Evolutionary conservation across 768 basidiomycete genomes (phyloP), one percentile per base, ranked within the genome.

Genomic region (Daedaleopsis sinensis): DNA sequence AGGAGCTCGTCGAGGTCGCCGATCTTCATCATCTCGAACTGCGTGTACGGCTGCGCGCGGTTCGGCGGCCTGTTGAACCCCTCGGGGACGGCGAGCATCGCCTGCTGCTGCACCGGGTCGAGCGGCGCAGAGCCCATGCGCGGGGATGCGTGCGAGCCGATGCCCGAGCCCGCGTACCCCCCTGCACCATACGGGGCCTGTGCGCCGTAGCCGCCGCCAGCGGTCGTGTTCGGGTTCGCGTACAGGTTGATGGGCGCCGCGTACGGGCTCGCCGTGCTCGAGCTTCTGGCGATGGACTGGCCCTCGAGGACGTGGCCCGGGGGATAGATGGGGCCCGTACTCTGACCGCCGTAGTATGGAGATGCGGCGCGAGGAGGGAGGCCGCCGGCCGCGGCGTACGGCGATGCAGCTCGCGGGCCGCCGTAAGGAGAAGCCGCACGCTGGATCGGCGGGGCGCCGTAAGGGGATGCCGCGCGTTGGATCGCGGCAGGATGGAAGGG

Each of bases 1-100:
- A 84, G 80, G 66, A 93, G 83, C 24, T 85, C 84, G 38, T 93
- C 88, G 89, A 94, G 88, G 43, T 91, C 86, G 67, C 87, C 82
- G 52, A 93, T 79, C 73, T 86, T 90, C 78, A 87, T 85, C 4
- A 81, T 75, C 15, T 85, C 84, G 70, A 94, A 94, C 32, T 84
- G 83, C 0, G 85, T 82, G 73, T 87, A 94, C 8, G 88, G 76
- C 62, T 84, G 83, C 19, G 84, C 81, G 36, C 81, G 81, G 68
- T 90, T 91, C 46, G 89, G 81, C 16, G 88, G 86, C 48, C 91
- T 87, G 13, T 81, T 82, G 76, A 93, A 93, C 52, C 86, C 88
- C 65, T 90, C 89, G 0, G 91, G 91, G 1, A 85, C 79, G 11
- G 71, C 37, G 38, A 74, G 67, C 73, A 74, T 71, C 35, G 56